Conservation (phyloP, 2,329 filamentous ascomycete species). For the Xenoacremonium recifei region DNA sequence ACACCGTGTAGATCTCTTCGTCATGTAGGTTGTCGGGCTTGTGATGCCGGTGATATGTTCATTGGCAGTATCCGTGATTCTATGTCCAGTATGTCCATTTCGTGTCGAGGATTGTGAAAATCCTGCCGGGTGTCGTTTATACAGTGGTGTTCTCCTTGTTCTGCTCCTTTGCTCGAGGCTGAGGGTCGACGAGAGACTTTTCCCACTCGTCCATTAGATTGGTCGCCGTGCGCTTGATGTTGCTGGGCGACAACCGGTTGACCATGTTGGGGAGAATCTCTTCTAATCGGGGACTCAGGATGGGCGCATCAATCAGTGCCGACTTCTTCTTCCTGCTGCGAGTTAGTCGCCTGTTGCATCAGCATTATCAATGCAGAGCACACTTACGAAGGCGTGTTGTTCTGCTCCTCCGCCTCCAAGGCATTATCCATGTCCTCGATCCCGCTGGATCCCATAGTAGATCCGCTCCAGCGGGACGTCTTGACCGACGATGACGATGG, state of each 20-base stretch:
- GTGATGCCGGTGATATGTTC: slow-evolving; percentile 18
- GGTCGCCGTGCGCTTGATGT: slow-evolving; percentile 78
- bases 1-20: slow-evolving; percentile 10
- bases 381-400: slow-evolving; percentile 48
- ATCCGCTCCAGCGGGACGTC: slow-evolving; percentile 63
- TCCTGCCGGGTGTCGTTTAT: slow-evolving; percentile 12
- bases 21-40: slow-evolving; percentile 21
- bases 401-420: slow-evolving; percentile 48
- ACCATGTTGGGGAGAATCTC: slow-evolving; percentile 68
- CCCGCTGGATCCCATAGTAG: slow-evolving; percentile 45
- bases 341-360: slow-evolving; percentile 9
- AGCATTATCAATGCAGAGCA: slow-evolving; percentile 3
- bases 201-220: slow-evolving; percentile 92
- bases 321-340: slow-evolving; percentile 31
- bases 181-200: slow-evolving; percentile 45
- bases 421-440: slow-evolving; percentile 44
- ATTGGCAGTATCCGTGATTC: slow-evolving; percentile 10
- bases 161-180: slow-evolving; percentile 21
- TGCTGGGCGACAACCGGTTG: slow-evolving; percentile 69
- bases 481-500: slow-evolving; percentile 47
- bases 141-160: slow-evolving; percentile 35
- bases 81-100: slow-evolving; percentile 18
- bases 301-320: slow-evolving; percentile 27
- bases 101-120: slow-evolving; percentile 15
- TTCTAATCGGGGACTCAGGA: slow-evolving; percentile 46